Evolutionary conservation across 805 yeast genomes (phyloP), one percentile per base, ranked within the genome.

Genomic region (Yarrowia sp.): DNA sequence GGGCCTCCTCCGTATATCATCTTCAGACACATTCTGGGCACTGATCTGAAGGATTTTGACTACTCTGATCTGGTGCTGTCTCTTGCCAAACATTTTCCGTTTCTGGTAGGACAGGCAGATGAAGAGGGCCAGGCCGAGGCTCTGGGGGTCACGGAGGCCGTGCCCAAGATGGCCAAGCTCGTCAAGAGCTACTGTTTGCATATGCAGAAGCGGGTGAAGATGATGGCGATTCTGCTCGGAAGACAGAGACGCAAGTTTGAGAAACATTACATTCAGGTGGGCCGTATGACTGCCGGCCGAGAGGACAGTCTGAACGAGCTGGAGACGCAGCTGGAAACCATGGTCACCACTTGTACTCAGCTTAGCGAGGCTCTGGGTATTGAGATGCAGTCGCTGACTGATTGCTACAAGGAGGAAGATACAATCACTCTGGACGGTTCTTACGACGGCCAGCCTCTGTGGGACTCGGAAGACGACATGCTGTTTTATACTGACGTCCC

Each of bases 401-500:
- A 70, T 7, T 76, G 71, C 2, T 75, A 70, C 3, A 72, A 69
- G 2, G 78, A 73, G 1, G 75, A 71, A 0, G 74, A 72, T 3
- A 56, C 71, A 4, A 73, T 71, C 52, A 65, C 73, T 67, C 38
- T 66, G 65, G 56, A 56, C 46, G 55, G 68, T 38, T 49, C 70
- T 14, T 47, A 68, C 13, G 68, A 61, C 13, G 66, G 66, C n/a
- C 65, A 58, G 58, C 64, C 10, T 75, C 75, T 33, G 71, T 91
- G 96, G 96, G 90, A 85, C 46, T 86, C 83, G 68, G 85, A 85
- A 17, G 88, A 86, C 38, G 86, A 84, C n/a, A 82, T 83, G 69
- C 81, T 79, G 69, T 92, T 91, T 74, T 92, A 93, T 76, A 79
- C 82, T 56, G 96, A 91, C 74, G 82, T 90, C 9, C 78, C 91